Evolutionary conservation across 139 green algal genomes (phyloP).

Genomic region (Ulvella scutata): DNA sequence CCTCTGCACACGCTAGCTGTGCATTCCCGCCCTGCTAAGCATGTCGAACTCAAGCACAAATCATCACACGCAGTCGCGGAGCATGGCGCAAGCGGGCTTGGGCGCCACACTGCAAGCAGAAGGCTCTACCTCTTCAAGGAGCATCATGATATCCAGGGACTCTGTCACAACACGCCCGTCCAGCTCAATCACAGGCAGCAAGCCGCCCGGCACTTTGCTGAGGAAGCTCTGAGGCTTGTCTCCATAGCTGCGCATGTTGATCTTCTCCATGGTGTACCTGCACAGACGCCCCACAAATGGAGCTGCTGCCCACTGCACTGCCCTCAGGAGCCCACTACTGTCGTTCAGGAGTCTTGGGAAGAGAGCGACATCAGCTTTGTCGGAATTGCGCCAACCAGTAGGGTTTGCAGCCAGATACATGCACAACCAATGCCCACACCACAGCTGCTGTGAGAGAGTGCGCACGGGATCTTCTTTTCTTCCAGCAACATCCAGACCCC

Average conservation of each 20-base stretch:
- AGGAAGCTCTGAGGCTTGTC: slow-evolving; percentile 69
- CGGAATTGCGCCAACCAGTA: too few species aligned
- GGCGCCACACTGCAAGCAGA: slow-evolving; percentile 10
- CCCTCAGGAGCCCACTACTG: too few species aligned
- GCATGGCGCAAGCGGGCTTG: slow-evolving; percentile 12
- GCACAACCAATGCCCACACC: too few species aligned
- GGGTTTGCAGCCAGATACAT: too few species aligned
- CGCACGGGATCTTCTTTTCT: slow-evolving; percentile 13
- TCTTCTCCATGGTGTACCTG: slow-evolving; percentile 79
- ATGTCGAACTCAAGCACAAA: background rate
- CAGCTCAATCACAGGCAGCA: slow-evolving; percentile 81
- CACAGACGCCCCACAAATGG: too few species aligned
- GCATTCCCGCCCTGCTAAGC: too few species aligned
- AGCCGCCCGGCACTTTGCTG: slow-evolving; percentile 51
- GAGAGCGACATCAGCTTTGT: too few species aligned
- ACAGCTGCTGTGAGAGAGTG: too few species aligned
- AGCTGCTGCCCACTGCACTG: too few species aligned
- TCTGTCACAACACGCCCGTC: slow-evolving; percentile 67
- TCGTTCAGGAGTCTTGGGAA: too few species aligned
- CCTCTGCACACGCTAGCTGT: too few species aligned
- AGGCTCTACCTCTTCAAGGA: slow-evolving; percentile 30
- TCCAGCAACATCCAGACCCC: slow-evolving; percentile 14
- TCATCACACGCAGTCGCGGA: background rate
- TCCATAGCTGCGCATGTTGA: slow-evolving; percentile 93
- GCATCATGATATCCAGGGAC: slow-evolving; percentile 41